Conservation (phyloP, 257 asterid species). For the Parsonsia alboflavescens region DNA sequence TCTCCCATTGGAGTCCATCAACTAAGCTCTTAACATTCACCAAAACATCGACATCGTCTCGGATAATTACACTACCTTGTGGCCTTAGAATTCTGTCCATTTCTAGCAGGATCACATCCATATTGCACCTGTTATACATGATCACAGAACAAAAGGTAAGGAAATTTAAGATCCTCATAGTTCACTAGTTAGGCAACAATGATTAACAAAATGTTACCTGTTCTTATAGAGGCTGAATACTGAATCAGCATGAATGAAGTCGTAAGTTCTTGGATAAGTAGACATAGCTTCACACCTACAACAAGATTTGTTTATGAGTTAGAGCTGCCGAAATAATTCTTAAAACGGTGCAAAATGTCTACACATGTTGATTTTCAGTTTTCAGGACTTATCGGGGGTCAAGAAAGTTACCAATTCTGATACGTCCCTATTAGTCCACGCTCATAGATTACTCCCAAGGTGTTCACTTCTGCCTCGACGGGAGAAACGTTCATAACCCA, state of each 20-base stretch:
- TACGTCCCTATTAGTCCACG: constrained; percentile 91
- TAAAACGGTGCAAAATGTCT: neutral
- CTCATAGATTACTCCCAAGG: constrained; percentile 76
- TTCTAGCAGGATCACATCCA: constrained; percentile 68
- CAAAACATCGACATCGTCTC: constrained; percentile 76
- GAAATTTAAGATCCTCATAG: neutral
- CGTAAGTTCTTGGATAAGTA: constrained; percentile 87
- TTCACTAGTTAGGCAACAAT: neutral
- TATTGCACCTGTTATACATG: constrained; percentile 50
- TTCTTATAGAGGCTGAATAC: constrained; percentile 65
- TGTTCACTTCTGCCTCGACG: constrained; percentile 42
- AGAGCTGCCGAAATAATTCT: neutral
- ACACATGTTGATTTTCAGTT: neutral
- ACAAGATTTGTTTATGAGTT: neutral
- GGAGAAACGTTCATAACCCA: constrained; percentile 93
- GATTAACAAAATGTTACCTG: constrained; percentile 35
- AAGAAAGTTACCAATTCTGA: constrained; percentile 60
- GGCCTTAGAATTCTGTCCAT: constrained; percentile 88
- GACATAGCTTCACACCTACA: constrained; percentile 96
- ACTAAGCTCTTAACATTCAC: constrained; percentile 53
- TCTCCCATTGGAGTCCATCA: constrained; percentile 75
- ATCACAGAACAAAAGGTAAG: neutral
- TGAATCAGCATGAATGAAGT: constrained; percentile 75
- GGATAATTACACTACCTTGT: constrained; percentile 69
- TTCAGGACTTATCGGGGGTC: neutral